Evolutionary conservation across 139 green algal species (phyloP).

Genomic region (Bryopsis sp.): DNA sequence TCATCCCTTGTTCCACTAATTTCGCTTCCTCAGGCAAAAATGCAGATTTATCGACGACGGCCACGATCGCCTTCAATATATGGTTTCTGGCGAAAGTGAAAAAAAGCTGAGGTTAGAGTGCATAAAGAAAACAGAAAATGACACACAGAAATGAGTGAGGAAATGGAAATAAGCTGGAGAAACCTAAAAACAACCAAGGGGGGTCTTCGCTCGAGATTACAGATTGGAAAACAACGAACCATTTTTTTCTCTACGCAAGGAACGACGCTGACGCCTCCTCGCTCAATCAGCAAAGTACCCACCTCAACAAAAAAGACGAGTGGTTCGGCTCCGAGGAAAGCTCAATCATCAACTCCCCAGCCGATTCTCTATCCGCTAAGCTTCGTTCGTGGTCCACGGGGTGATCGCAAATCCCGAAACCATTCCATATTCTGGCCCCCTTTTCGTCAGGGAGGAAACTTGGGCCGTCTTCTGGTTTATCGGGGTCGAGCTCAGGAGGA

Average conservation of each 20-base stretch:
- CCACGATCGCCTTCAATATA: not conserved
- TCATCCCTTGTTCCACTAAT: not conserved
- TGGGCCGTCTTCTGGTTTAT: not conserved
- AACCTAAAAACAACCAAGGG: not conserved
- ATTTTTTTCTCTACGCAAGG: not conserved
- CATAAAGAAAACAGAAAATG: too few relatives aligned
- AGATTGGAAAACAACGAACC: too few relatives aligned
- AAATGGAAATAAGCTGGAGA: not conserved
- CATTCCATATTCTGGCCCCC: not conserved
- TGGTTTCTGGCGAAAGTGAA: not conserved
- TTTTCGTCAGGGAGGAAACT: not conserved
- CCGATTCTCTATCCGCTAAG: not conserved
- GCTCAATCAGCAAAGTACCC: not conserved
- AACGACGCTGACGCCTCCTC: not conserved
- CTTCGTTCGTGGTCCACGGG: not conserved
- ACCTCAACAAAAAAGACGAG: not conserved
- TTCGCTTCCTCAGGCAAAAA: not conserved
- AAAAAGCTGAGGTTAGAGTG: too few relatives aligned
- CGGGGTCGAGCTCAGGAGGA: not conserved
- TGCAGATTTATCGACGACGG: not conserved
- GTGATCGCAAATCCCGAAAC: not conserved
- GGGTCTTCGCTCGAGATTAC: not conserved
- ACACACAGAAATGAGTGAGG: too few relatives aligned
- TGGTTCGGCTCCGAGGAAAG: not conserved
- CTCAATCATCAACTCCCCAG: not conserved